These are phyloP conservation scores for Wickerhamiella alocasiicola DNA, from an alignment of 805 yeast species.

Conservation along the genomic window DNA sequence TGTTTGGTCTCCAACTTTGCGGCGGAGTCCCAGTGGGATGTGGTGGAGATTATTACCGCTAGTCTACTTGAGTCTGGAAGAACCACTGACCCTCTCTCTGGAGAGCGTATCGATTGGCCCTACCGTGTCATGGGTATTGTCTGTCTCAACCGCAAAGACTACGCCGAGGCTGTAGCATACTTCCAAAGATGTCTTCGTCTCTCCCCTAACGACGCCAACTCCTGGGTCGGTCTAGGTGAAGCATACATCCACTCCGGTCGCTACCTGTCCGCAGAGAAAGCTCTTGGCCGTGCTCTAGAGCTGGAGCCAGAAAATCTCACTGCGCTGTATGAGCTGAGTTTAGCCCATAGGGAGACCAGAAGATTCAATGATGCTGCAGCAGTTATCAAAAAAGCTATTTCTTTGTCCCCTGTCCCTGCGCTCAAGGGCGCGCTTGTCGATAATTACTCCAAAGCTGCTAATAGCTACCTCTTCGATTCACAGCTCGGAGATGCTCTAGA, in stretches of 20 bases:
- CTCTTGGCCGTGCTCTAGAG: conserved; percentile 52
- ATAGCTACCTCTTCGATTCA: conserved; percentile 42
- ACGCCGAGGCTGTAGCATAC: conserved; percentile 71
- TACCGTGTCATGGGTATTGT: conserved; percentile 75
- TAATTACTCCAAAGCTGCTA: conserved; percentile 32
- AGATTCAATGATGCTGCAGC: conserved; percentile 48
- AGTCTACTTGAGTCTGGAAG: conserved; percentile 53
- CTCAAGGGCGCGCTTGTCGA: conserved; percentile 42
- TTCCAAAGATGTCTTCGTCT: conserved; percentile 76
- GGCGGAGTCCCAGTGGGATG: conserved; percentile 61
- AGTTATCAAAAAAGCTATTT: conserved; percentile 5
- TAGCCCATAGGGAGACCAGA: conserved; percentile 48
- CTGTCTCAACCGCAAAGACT: conserved; percentile 56
- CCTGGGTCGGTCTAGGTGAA: conserved; percentile 97
- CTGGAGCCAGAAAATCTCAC: conserved; percentile 46
- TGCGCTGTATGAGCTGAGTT: conserved; percentile 55
- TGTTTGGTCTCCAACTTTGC: conserved; percentile 63
- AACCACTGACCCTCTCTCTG: conserved; percentile 9
- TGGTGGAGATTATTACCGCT: conserved; percentile 62
- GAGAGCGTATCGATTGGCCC: conserved; percentile 50
- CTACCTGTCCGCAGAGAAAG: conserved; percentile 74
- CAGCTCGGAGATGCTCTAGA: conserved; percentile 54
- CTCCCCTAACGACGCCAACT: conserved; percentile 51
- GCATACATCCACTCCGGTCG: conserved; percentile 79
- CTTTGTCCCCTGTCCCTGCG: conserved; percentile 31